These are phyloP conservation scores for Xerocomellus amylosporus DNA, from an alignment of 768 basidiomycete species.

Conservation along the genomic window DNA sequence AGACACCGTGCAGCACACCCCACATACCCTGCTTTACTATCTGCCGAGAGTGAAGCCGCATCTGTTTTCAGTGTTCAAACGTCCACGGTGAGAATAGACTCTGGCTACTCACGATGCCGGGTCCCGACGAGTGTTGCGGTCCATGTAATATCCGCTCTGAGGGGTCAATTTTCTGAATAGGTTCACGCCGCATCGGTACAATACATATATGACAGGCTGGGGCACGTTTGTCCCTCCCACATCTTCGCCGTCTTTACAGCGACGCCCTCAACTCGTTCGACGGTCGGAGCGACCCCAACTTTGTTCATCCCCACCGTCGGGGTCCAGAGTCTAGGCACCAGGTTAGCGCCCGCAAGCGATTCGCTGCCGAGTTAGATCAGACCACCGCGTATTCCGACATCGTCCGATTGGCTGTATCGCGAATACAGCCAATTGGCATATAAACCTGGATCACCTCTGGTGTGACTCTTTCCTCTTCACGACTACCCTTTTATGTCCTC, in stretches of 20 bases:
- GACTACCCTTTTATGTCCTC: slow-evolving; percentile 17
- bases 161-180: background rate
- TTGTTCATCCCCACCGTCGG: background rate
- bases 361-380: slow-evolving; percentile 6
- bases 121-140: background rate
- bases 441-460: slow-evolving; percentile 7
- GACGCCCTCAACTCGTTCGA: background rate
- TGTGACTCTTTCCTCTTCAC: background rate
- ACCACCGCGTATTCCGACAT: slow-evolving; percentile 8
- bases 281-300: background rate
- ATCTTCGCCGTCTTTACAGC: background rate
- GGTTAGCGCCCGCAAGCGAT: background rate
- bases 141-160: no score
- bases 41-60: no score
- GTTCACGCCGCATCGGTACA: background rate
- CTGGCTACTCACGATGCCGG: background rate
- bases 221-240: background rate
- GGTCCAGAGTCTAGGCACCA: background rate
- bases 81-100: background rate
- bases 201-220: no score
- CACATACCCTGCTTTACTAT: background rate
- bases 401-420: slow-evolving; percentile 5
- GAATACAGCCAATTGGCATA: slow-evolving; percentile 15
- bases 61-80: background rate
- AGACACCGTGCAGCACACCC: background rate